Evolutionary conservation across 2,329 filamentous ascomycete genomes (phyloP).

Genomic region (Alternaria sp.): DNA sequence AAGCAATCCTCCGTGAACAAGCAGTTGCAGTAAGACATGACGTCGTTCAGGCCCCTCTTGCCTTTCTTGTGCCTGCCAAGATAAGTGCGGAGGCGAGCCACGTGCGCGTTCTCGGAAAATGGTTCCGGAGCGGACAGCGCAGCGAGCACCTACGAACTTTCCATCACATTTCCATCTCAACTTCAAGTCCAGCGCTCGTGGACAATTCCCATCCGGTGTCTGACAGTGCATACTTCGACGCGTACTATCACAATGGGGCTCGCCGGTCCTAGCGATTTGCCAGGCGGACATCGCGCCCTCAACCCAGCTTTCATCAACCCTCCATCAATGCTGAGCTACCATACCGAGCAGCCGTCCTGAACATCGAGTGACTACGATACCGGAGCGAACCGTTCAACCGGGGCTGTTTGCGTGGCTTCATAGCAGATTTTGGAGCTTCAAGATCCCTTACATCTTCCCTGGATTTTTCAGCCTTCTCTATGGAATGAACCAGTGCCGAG

Average conservation of each 20-base stretch:
- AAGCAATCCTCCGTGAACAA: constrained; percentile 1
- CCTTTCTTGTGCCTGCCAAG: constrained; percentile 29
- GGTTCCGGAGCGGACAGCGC: neutral
- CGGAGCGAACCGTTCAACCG: neutral
- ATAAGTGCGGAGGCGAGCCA: constrained; percentile 3
- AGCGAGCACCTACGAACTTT: neutral
- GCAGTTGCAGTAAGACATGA: constrained; percentile 17
- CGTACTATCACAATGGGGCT: neutral
- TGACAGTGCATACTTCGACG: too few relatives aligned
- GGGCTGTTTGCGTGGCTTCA: neutral
- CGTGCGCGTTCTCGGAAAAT: neutral
- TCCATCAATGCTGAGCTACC: neutral
- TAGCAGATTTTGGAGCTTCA: neutral
- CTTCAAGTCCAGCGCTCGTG: neutral
- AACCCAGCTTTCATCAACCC: neutral
- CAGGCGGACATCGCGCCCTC: neutral
- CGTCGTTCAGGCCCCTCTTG: constrained; percentile 27
- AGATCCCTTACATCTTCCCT: neutral
- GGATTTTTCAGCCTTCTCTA: neutral
- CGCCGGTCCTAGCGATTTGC: neutral
- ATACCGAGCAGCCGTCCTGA: too few relatives aligned
- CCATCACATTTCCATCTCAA: neutral
- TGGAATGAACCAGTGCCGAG: neutral
- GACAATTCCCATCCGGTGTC: neutral
- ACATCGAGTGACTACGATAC: too few relatives aligned